Conservation (phyloP, 1,284 basidiomycete genomes). For the Trametes polyzona region DNA sequence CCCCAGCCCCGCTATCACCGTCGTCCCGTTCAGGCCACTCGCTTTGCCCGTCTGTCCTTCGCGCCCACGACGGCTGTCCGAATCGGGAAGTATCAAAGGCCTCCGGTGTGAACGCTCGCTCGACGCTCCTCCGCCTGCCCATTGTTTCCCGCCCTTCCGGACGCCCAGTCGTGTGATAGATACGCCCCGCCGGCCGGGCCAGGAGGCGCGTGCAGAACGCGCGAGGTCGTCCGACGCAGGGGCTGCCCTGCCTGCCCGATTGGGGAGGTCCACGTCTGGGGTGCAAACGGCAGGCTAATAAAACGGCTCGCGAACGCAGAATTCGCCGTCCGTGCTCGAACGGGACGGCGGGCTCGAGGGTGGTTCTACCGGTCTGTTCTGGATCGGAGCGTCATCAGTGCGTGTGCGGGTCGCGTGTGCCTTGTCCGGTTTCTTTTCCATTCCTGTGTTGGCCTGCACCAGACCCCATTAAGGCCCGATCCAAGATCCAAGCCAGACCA, state of each 20-base stretch:
- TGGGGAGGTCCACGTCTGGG: slow-evolving; percentile 15
- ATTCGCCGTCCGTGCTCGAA: slow-evolving; percentile 16
- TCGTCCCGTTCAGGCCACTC: slow-evolving; percentile 17
- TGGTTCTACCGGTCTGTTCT: slow-evolving; percentile 9
- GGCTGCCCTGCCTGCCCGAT: background rate
- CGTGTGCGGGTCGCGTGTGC: background rate
- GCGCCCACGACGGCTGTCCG: slow-evolving; percentile 22
- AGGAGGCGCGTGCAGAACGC: background rate
- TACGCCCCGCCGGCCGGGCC: background rate
- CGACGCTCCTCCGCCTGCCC: slow-evolving; percentile 5
- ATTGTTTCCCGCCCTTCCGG: background rate
- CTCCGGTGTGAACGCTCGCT: slow-evolving; percentile 21
- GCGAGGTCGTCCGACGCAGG: background rate
- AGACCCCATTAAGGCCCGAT: slow-evolving; percentile 17
- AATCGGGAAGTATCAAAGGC: slow-evolving; percentile 32
- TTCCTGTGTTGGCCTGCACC: slow-evolving; percentile 17
- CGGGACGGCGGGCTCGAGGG: slow-evolving; percentile 2
- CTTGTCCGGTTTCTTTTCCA: slow-evolving; percentile 16
- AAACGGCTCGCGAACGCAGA: background rate
- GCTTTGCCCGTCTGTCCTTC: slow-evolving; percentile 11
- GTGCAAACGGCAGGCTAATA: slow-evolving; percentile 3
- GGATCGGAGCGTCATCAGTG: slow-evolving; percentile 1
- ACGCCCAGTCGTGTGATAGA: background rate
- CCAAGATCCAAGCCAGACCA: slow-evolving; percentile 26
- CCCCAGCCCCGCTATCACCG: slow-evolving; percentile 12